These are phyloP conservation scores for Dactylellina haptotyla DNA, from an alignment of 2,329 filamentous ascomycete species.

Conservation along the genomic window DNA sequence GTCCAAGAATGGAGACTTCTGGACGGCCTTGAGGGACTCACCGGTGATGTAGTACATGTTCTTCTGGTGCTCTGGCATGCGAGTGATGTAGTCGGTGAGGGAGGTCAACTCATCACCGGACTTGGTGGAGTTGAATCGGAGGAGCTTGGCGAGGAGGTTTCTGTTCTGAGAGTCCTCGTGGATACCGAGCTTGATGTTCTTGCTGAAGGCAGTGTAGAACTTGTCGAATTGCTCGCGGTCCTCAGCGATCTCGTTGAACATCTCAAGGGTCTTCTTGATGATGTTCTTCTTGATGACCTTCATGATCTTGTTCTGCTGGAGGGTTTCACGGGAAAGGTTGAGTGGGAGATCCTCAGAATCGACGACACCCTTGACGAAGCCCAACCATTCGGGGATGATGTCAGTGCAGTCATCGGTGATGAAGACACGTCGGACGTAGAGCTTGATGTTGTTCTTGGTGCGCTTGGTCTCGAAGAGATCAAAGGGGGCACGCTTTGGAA, in stretches of 20 bases:
- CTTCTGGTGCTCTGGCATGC: slow-evolving; percentile 99
- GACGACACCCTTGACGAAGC: slow-evolving; percentile 99
- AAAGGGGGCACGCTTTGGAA: slow-evolving; percentile 99
- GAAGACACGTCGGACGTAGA: slow-evolving; percentile 99
- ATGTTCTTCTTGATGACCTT: slow-evolving; percentile 99
- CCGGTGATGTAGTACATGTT: slow-evolving; percentile 99
- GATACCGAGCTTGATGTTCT: slow-evolving; percentile 99
- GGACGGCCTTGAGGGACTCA: slow-evolving; percentile 97
- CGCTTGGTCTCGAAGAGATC: slow-evolving; percentile 99
- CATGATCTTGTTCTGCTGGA: slow-evolving; percentile 99
- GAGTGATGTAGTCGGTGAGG: slow-evolving; percentile 95
- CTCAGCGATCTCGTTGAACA: slow-evolving; percentile 98
- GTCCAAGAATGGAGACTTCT: slow-evolving; percentile 98
- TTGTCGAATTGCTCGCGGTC: slow-evolving; percentile 99
- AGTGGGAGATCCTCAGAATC: slow-evolving; percentile 99
- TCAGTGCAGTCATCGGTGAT: slow-evolving; percentile 99
- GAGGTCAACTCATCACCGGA: slow-evolving; percentile 95
- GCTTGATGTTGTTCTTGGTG: slow-evolving; percentile 99
- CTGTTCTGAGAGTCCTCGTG: slow-evolving; percentile 99
- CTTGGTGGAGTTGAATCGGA: slow-evolving; percentile 99
- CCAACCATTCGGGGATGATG: slow-evolving; percentile 98
- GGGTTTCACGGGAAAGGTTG: slow-evolving; percentile 99
- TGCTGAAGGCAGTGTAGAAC: slow-evolving; percentile 99
- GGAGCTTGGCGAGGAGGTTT: slow-evolving; percentile 89
- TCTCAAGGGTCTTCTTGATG: slow-evolving; percentile 99